Evolutionary conservation across 2,329 filamentous ascomycete species (phyloP).

Genomic region (Curvularia lunata): DNA sequence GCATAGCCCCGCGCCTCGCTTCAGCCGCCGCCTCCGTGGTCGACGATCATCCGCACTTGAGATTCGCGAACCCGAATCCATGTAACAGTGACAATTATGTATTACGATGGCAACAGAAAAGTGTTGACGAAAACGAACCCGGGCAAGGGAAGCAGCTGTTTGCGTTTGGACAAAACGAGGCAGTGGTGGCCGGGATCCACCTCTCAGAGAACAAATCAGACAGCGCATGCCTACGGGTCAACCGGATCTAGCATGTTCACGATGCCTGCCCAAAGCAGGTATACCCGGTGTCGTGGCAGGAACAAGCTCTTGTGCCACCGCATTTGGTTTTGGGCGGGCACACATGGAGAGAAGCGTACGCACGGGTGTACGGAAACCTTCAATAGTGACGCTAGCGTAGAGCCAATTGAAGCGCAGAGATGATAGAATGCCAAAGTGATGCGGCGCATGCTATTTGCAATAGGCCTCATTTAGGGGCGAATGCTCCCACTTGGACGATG

Average conservation of each 20-base stretch:
- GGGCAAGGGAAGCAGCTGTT: neutral
- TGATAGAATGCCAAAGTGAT: neutral
- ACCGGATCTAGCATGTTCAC: neutral
- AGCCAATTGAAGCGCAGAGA: neutral
- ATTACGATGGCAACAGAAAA: neutral
- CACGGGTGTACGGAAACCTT: neutral
- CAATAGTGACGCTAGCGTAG: neutral
- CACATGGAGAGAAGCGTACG: neutral
- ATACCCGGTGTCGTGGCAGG: neutral
- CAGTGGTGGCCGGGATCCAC: neutral
- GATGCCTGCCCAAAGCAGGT: neutral
- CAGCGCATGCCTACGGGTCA: neutral
- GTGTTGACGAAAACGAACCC: neutral
- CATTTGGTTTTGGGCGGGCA: neutral
- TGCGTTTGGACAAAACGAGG: neutral
- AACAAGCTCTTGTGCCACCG: neutral
- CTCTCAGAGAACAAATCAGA: neutral
- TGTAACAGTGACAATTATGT: slow-evolving; percentile 12
- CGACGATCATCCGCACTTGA: slow-evolving; percentile 13
- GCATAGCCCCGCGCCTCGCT: neutral
- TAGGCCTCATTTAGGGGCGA: neutral
- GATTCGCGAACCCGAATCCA: slow-evolving; percentile 16
- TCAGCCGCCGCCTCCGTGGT: neutral
- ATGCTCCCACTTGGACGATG: neutral
- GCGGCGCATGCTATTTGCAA: neutral